A percentile compares a stretch with the other conserved stretches of the same genome.
These are phyloP conservation scores for Solanum pimpinellifolium DNA, from an alignment of 257 asterid genomes.

Conservation along the genomic window DNA sequence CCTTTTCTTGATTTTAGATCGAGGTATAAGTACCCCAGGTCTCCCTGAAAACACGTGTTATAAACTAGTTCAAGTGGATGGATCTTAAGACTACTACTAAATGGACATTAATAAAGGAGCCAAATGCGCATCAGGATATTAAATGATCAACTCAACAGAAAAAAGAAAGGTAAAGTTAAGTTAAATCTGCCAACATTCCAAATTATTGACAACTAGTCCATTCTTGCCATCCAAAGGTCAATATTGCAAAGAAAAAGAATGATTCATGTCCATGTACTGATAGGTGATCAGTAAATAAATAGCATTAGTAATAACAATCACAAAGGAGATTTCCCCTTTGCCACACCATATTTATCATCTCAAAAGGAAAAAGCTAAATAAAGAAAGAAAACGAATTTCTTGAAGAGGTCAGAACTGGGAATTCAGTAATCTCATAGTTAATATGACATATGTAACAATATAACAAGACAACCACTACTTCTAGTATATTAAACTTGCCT, in stretches of 20 bases:
- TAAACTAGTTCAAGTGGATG: conserved; percentile 9
- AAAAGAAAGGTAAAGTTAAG: not conserved
- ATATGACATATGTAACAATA: not conserved
- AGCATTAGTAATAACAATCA: not conserved
- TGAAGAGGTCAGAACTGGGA: not conserved
- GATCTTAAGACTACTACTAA: conserved; percentile 1
- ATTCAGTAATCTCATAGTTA: not conserved
- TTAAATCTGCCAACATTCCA: not conserved
- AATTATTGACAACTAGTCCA: not conserved
- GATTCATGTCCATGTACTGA: not conserved
- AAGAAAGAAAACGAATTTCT: not conserved
- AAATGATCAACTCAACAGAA: not conserved
- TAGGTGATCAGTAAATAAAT: not conserved
- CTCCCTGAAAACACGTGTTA: conserved; percentile 53
- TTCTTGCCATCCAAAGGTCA: not conserved
- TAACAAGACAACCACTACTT: not conserved
- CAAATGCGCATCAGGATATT: not conserved
- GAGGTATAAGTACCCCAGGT: conserved; percentile 81
- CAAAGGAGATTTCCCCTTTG: not conserved
- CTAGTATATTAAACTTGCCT: conserved; percentile 33
- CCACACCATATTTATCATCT: not conserved
- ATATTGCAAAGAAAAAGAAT: not conserved
- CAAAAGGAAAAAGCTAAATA: not conserved
- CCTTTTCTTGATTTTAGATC: conserved; percentile 80
- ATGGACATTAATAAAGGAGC: not conserved